Evolutionary conservation across 2,329 filamentous ascomycete species (phyloP), one percentile per base, ranked within the genome.

Genomic region (Trichophaea hybrida): DNA sequence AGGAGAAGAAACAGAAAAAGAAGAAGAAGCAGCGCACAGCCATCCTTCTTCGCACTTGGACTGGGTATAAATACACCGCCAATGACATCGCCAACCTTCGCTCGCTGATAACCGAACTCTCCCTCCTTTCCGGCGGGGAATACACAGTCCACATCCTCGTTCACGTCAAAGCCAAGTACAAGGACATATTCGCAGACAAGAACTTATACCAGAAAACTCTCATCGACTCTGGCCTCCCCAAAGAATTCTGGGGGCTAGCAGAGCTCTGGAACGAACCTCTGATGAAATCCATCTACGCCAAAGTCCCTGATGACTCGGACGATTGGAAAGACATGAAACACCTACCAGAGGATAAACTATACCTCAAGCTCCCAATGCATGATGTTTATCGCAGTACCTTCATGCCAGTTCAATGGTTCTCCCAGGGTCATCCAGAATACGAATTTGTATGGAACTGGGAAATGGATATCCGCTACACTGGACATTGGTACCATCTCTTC

Each of bases 391-490:
- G 93, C 56, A 90, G 88, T 58, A 81, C 93, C 7, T 88, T 89
- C 68, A 94, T 97, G 88, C 88, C 90, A 0, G 83, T 97, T 75
- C 90, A 96, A 69, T 86, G 91, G 72, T 97, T 97, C 71, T 87
- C 90, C 5, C 83, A 90, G 69, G 80, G 82, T 68, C 89, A 95
- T 72, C 86, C 87, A 1, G 89, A 94, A 71, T 95, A 90, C 69
- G 88, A 94, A 52, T 87, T 83, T 73, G 88, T 89, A 72, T 95
- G 89, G 89, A 87, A 94, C 66, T 94, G 89, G 87, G 89, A 95
- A 72, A 91, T 94, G 84, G 89, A 95, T 69, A 82, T 90, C 49
- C 83, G 88, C 34, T 94, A 94, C 71, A 93, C 86, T 0, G 88
- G 89, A 38, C 88, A 95, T 72, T 91, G 86, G 74, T 89, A 85